Evolutionary conservation across 164 flowering plant species (phyloP).

Genomic region (Vitis amurensis): DNA sequence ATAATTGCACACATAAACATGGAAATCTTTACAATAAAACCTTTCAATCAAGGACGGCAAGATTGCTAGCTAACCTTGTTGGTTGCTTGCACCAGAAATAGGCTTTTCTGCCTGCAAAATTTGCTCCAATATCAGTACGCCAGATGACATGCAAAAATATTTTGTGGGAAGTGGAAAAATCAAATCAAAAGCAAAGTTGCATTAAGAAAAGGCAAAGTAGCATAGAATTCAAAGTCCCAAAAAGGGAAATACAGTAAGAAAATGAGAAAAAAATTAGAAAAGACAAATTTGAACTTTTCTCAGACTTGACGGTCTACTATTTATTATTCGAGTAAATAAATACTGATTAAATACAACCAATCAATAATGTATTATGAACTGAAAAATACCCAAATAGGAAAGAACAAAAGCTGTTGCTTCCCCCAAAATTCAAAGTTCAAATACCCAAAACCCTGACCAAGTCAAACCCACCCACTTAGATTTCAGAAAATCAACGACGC

Average conservation of each 20-base stretch:
- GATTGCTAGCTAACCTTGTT: conserved; percentile 39
- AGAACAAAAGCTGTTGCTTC: neutral
- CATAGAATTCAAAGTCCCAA: conserved; percentile 14
- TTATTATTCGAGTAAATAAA: conserved; percentile 15
- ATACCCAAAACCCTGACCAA: conserved; percentile 2
- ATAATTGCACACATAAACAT: conserved; percentile 14
- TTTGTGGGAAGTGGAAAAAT: neutral
- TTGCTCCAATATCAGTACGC: neutral
- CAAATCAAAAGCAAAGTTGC: conserved; percentile 11
- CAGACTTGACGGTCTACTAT: conserved; percentile 21
- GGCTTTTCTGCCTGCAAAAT: conserved; percentile 50
- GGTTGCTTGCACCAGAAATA: conserved; percentile 27
- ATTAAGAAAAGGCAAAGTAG: conserved; percentile 3
- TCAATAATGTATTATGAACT: conserved; percentile 8
- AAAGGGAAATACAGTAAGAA: conserved; percentile 13
- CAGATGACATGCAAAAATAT: neutral
- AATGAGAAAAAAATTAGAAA: conserved; percentile 21
- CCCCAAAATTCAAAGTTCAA: neutral
- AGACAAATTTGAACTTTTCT: conserved; percentile 44
- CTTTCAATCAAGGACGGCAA: neutral
- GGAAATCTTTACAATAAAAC: neutral
- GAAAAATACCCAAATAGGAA: conserved; percentile 3
- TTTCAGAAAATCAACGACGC: conserved; percentile 12
- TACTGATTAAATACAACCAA: conserved; percentile 10
- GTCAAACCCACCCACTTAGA: conserved; percentile 14